A percentile compares a stretch with the other conserved stretches of the same genome.
Conservation (phyloP, 768 basidiomycete genomes). For the Termitomyces sp. region DNA sequence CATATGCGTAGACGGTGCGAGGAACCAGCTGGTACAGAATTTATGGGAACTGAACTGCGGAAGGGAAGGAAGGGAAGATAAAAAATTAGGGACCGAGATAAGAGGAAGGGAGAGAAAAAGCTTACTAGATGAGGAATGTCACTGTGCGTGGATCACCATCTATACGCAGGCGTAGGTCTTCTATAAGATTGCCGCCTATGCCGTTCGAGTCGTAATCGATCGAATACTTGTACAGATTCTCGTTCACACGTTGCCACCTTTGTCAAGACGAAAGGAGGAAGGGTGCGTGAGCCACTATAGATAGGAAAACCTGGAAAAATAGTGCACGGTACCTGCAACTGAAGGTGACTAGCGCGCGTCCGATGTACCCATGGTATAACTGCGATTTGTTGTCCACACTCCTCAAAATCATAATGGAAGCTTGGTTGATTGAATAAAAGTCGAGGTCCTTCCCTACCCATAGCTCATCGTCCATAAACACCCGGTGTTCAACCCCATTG, state of each 20-base stretch:
- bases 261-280: neutral
- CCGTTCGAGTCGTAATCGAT: slow-evolving; percentile 67
- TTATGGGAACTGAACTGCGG: slow-evolving; percentile 49
- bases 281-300: neutral
- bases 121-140: slow-evolving; percentile 62
- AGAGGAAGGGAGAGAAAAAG: slow-evolving; percentile 6
- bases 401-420: slow-evolving; percentile 50
- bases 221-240: slow-evolving; percentile 47
- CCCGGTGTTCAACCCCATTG: slow-evolving; percentile 53
- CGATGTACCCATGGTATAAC: slow-evolving; percentile 53
- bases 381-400: slow-evolving; percentile 39
- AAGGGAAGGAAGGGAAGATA: slow-evolving; percentile 5
- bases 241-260: slow-evolving; percentile 49
- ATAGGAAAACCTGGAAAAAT: neutral
- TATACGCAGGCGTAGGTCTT: slow-evolving; percentile 47
- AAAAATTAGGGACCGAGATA: slow-evolving; percentile 3
- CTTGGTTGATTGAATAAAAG: slow-evolving; percentile 53
- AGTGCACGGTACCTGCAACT: slow-evolving; percentile 39
- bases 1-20: slow-evolving; percentile 64
- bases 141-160: slow-evolving; percentile 51
- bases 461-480: slow-evolving; percentile 62
- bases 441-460: slow-evolving; percentile 69
- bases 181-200: slow-evolving; percentile 50
- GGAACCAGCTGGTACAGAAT: slow-evolving; percentile 51
- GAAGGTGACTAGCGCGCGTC: slow-evolving; percentile 54